These are phyloP conservation scores for Phycomyces nitens DNA, from an alignment of 192 early-diverging fungal genomes.

Conservation along the genomic window DNA sequence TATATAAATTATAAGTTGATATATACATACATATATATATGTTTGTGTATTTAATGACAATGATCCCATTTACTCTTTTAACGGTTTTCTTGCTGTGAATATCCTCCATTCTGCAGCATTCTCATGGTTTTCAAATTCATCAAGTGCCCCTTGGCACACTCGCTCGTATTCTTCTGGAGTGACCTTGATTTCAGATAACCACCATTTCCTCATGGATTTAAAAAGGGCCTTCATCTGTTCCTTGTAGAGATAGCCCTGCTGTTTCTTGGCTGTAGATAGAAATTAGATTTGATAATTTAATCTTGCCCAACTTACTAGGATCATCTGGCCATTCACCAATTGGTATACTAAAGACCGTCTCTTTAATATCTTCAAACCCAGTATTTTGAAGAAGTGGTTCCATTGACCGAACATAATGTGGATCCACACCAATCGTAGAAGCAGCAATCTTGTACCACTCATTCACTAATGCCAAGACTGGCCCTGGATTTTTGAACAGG, in stretches of 20 bases:
- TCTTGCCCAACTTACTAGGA: slow-evolving; percentile 23
- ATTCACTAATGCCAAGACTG: slow-evolving; percentile 22
- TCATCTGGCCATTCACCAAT: slow-evolving; percentile 33
- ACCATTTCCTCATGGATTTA: slow-evolving; percentile 34
- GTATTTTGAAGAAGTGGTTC: slow-evolving; percentile 4
- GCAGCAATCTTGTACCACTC: slow-evolving; percentile 25
- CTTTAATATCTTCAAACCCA: slow-evolving; percentile 23
- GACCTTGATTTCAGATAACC: slow-evolving; percentile 17
- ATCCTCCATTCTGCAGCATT: slow-evolving; percentile 23
- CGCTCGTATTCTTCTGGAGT: slow-evolving; percentile 24
- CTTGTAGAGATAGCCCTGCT: slow-evolving; percentile 30
- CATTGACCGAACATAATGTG: slow-evolving; percentile 1
- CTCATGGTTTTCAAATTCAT: slow-evolving; percentile 27
- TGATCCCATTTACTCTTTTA: slow-evolving; percentile 4
- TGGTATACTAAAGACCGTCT: slow-evolving; percentile 22
- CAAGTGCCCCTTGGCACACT: slow-evolving; percentile 19
- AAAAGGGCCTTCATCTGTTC: slow-evolving; percentile 29
- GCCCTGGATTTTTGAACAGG: slow-evolving; percentile 19
- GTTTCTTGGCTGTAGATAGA: slow-evolving; percentile 16
- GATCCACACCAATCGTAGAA: slow-evolving; percentile 4
- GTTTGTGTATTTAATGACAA: too few relatives aligned
- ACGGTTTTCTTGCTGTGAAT: slow-evolving; percentile 26
- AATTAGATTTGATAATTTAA: slow-evolving; percentile 4
- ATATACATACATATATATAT: neutral
- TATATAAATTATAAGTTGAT: neutral